Evolutionary conservation across 192 early-diverging fungal species (phyloP), one percentile per base, ranked within the genome.

Genomic region (Coemansia sp.): DNA sequence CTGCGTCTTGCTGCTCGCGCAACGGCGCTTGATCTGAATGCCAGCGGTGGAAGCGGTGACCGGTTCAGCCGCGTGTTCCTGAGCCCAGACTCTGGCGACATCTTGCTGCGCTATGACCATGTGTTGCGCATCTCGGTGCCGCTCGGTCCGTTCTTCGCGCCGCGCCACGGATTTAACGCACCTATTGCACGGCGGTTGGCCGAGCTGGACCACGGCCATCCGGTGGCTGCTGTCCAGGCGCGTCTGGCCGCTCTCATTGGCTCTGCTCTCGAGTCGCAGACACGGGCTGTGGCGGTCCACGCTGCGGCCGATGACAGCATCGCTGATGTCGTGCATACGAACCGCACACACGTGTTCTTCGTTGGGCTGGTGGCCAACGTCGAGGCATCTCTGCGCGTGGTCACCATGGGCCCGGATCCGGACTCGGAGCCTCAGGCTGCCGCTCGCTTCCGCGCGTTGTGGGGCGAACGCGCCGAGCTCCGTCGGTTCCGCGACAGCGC

Each of bases 401-500:
- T 99, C 0, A 95, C 94, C 69, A 82, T 91, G 69, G 97, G 97
- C 0, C 97, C 97, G 11, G 75, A 72, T 34, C 84, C 89, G 36
- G 88, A 91, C 16, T 89, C 92, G 32, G 86, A 95, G 52, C 78
- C 76, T 31, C 83, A 85, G 22, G 87, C 81, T 11, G 83, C 87
- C 5, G 81, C 81, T 10, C 85, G 77, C 18, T 97, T 96, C 84
- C 82, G 87, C 8, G 69, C 80, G 28, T 80, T 94, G 33, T 99
- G 97, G 97, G 97, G 97, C n/a, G 85, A 81, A 38, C 89, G 88
- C 34, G 86, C 93, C 4, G 95, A 96, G 69, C 72, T 96, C 56
- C 89, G 97, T 32, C 89, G 97, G 16, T 99, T 97, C 87, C 90
- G 94, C 69, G 94, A 99, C 69, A 94, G 94, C 20, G 87, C 87